A percentile compares a stretch with the other conserved stretches of the same genome.
Conservation (phyloP, 2,329 filamentous ascomycete genomes). For the Aotearoamyces nothofagi region DNA sequence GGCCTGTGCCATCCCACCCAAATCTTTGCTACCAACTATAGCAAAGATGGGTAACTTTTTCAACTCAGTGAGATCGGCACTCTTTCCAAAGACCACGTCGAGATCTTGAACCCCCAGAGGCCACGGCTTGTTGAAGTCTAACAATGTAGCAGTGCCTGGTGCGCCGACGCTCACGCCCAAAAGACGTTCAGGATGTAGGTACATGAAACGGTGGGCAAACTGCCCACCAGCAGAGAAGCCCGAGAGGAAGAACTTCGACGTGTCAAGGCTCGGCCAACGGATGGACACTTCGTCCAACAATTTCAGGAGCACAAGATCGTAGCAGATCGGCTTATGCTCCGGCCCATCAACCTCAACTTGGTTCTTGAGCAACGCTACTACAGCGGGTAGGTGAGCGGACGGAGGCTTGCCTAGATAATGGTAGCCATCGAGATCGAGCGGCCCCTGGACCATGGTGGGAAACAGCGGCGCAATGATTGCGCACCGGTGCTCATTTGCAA, state of each 20-base stretch:
- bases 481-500: slow-evolving; percentile 14
- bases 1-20: too few species aligned
- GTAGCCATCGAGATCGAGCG: slow-evolving; percentile 16
- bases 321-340: slow-evolving; percentile 17
- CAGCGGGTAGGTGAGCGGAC: too few species aligned
- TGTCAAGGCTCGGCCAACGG: slow-evolving; percentile 17
- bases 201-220: slow-evolving; percentile 19
- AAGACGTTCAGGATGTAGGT: slow-evolving; percentile 18
- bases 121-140: slow-evolving; percentile 12
- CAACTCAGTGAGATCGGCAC: too few species aligned
- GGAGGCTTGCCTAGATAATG: slow-evolving; percentile 18
- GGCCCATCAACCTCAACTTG: too few species aligned
- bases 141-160: slow-evolving; percentile 14
- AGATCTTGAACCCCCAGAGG: slow-evolving; percentile 11
- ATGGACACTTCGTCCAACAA: slow-evolving; percentile 18
- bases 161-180: slow-evolving; percentile 18
- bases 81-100: slow-evolving; percentile 9
- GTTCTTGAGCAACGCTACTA: too few species aligned
- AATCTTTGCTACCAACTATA: too few species aligned
- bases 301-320: slow-evolving; percentile 15
- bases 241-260: slow-evolving; percentile 14
- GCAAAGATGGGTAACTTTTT: too few species aligned
- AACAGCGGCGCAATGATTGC: slow-evolving; percentile 19
- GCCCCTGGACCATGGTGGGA: too few species aligned
- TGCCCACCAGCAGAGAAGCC: slow-evolving; percentile 20